phyloP scores from a whole-genome alignment of 306 rosid genomes.

The Rosa lucieae region DNA sequence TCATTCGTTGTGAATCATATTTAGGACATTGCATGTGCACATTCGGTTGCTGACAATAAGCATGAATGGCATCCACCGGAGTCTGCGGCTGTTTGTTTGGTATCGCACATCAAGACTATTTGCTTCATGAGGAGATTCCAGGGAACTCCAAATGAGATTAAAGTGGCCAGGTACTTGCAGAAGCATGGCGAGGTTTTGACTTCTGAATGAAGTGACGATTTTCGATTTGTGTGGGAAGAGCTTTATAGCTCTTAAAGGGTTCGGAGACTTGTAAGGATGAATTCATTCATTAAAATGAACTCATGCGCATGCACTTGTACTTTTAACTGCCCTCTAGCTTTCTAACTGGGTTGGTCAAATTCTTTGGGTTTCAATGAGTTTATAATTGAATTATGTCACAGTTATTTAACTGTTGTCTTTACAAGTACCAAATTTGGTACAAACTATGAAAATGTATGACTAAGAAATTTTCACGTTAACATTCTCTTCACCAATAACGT shows the following conservation, averaged over 20 bases:
- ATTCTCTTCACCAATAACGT: too few relatives aligned
- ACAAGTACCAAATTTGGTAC: too few relatives aligned
- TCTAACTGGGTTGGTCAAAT: not conserved
- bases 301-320: not conserved
- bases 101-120: not conserved
- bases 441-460: too few relatives aligned
- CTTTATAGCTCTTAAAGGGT: not conserved
- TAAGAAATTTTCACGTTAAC: too few relatives aligned
- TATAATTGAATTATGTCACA: too few relatives aligned
- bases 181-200: not conserved
- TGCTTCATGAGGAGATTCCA: not conserved
- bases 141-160: not conserved
- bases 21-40: not conserved
- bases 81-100: not conserved
- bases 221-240: not conserved
- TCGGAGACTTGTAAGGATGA: not conserved
- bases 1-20: too few relatives aligned
- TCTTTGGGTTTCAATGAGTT: not conserved
- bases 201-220: not conserved
- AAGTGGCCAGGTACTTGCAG: not conserved
- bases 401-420: too few relatives aligned
- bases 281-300: not conserved
- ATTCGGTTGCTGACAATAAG: not conserved
- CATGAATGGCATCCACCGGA: not conserved
- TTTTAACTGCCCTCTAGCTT: not conserved